Conservation (phyloP, 176 grass and related monocot genomes). For the Hyparrhenia diplandra region DNA sequence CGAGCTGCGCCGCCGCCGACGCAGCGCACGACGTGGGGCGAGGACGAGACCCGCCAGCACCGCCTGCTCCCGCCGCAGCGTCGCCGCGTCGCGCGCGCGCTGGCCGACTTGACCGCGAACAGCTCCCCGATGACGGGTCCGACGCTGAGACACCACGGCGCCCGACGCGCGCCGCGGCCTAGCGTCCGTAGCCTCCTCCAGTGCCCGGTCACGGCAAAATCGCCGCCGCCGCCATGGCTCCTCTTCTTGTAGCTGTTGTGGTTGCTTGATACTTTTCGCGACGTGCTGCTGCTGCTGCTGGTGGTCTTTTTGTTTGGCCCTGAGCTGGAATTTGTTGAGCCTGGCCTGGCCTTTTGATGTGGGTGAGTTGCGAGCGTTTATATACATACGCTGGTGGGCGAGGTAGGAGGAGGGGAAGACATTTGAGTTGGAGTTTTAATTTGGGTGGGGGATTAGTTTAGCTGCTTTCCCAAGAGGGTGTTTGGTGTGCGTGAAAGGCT, state of each 20-base stretch:
- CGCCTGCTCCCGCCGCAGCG: slow-evolving; percentile 45
- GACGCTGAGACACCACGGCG: slow-evolving; percentile 50
- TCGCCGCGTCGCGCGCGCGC: not conserved
- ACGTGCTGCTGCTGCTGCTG: not conserved
- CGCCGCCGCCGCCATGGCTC: slow-evolving; percentile 17
- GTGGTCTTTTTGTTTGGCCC: slow-evolving; percentile 23
- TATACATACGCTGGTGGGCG: slow-evolving; percentile 27
- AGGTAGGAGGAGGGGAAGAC: not conserved
- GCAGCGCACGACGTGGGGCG: slow-evolving; percentile 59
- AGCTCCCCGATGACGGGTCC: slow-evolving; percentile 31
- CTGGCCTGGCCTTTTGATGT: not conserved
- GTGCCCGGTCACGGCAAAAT: not conserved
- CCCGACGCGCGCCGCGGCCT: slow-evolving; percentile 64
- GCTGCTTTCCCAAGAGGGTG: no score
- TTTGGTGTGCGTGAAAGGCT: slow-evolving; percentile 47
- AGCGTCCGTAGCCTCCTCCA: slow-evolving; percentile 45
- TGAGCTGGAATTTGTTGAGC: not conserved
- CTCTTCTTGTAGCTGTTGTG: not conserved
- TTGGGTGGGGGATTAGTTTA: slow-evolving; percentile 33
- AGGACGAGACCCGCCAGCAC: slow-evolving; percentile 38
- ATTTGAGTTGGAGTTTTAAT: slow-evolving; percentile 4
- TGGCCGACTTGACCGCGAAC: slow-evolving; percentile 66
- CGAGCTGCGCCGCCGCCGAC: slow-evolving; percentile 29
- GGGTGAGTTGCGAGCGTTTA: slow-evolving; percentile 13
- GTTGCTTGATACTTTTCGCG: not conserved